Evolutionary conservation across 352 stramenopile species (phyloP), one percentile per base, ranked within the genome.

Genomic region (Phytopythium boreale): DNA sequence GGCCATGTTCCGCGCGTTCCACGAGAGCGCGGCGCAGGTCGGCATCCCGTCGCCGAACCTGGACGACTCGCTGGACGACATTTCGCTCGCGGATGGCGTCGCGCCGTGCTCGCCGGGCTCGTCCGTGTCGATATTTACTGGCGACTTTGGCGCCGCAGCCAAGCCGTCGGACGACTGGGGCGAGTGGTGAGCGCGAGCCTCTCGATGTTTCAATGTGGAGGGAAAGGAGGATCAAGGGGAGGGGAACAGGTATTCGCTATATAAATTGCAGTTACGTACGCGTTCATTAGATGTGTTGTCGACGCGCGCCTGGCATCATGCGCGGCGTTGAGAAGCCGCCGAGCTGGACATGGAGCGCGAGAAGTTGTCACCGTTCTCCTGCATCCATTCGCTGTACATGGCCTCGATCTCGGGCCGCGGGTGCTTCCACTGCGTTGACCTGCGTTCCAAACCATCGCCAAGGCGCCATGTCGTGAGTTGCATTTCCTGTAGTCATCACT

Each of bases 341-440:
- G 60, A 64, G 50, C 36, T 61, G 19, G 70, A 61, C 31, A 59
- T 26, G 24, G 49, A 72, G 7, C 68, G 66, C 46, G 72, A 63
- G 66, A 92, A 92, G 57, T 68, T 79, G 2, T 66, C 67, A 17
- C 73, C 75, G 41, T 89, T 89, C 58, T 86, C 81, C 41, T 93
- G 84, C 11, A 91, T 62, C 85, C 85, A 93, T 27, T 90, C 80
- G n/a, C 64, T 83, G 67, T 86, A 92, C n/a, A 87, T 80, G 2
- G 67, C 67, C 31, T 95, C 87, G 24, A 93, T 85, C 56, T 93
- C 84, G 27, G 84, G 57, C 14, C 74, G 64, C 17, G 87, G 87
- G 41, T 96, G 87, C 63, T 93, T 94, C 85, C 87, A 96, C 44
- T 96, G 85, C 4, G 87, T 94, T 8, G 87, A 93, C 36, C 87